Conservation (phyloP, 257 asterid genomes). For the Plantago ovata region DNA sequence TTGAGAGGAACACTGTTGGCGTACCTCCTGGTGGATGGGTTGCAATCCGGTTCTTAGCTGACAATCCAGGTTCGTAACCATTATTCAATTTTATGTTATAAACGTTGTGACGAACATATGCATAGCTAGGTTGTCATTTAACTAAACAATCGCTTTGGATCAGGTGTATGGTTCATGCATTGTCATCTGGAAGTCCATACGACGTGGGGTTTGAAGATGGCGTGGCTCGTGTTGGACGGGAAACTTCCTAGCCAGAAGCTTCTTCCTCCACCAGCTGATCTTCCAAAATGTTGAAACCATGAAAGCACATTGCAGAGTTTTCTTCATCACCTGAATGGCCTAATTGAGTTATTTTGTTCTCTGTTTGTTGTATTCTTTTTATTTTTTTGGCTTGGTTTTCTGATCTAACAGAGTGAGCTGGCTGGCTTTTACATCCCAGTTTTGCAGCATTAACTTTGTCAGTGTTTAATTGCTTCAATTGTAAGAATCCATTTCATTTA, state of each 20-base stretch:
- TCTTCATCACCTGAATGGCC: too few species aligned
- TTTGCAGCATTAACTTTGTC: constrained; percentile 2
- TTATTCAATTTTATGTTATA: too few species aligned
- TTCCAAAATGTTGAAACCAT: constrained; percentile 35
- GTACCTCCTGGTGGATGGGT: constrained; percentile 54
- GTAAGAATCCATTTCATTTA: too few species aligned
- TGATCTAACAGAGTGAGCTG: constrained; percentile 11
- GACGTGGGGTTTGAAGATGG: constrained; percentile 49
- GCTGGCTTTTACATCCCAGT: constrained; percentile 8
- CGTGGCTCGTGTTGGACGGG: constrained; percentile 43
- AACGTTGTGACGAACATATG: neutral
- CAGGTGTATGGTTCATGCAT: constrained; percentile 46
- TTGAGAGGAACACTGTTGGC: constrained; percentile 35
- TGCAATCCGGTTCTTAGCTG: constrained; percentile 44
- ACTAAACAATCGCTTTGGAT: too few species aligned
- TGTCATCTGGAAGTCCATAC: constrained; percentile 43
- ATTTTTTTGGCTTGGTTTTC: neutral
- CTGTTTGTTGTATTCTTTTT: neutral
- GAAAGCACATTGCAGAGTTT: neutral
- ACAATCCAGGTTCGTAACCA: constrained; percentile 38
- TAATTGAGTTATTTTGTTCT: too few species aligned
- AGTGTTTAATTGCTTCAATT: too few species aligned
- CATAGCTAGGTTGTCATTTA: too few species aligned
- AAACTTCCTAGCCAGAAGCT: constrained; percentile 37
- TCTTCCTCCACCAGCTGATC: constrained; percentile 42